Base-by-base conservation (phyloP, 108 stramenopile genomes). In the Schizochytrium sp. region DNA sequence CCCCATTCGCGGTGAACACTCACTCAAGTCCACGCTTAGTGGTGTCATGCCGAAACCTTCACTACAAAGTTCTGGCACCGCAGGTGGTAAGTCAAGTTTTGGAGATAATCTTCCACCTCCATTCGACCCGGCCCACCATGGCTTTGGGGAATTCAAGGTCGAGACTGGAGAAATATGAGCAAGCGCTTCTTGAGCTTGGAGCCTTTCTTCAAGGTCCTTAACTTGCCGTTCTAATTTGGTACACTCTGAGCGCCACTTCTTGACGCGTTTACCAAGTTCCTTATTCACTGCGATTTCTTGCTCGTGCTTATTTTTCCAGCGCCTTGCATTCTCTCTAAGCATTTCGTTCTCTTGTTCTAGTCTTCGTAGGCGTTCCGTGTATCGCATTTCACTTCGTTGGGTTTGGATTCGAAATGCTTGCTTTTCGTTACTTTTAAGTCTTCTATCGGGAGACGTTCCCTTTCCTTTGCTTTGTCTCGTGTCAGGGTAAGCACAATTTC, bases 221-320 rank as follows among this genome's bases (percentile, higher is more conserved):
- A 55, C 2, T 28, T 42, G 0, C 0, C 55, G 15, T 28, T 83
- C 15, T 10, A 83, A 53, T 53, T 13, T n/a, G 10, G 49, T 2
- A 53, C 76, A 47, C 76, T 83, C n/a, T 40, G 50, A n/a, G 10
- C 53, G 47, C 76, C 76, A 83, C 1, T 28, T 12, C 53, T 55
- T 83, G 50, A 17, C 55, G 0, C 76, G 47, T 42, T 83, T 83
- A 38, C 76, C 76, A 7, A 83, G 76, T 53, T 83, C 76, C 28
- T 83, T 55, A 50, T 83, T 83, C n/a, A 83, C 76, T 5, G 47
- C 50, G n/a, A 38, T 55, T 83, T 83, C 76, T 53, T 83, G 76
- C 5, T 83, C 76, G 15, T 19, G 28, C 53, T 83, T 83, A 7
- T 53, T 47, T 5, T 42, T 56, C 76, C 76, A 83, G 13, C 76